Conservation (phyloP, 352 stramenopile genomes). For the Phytophthora litchii region DNA sequence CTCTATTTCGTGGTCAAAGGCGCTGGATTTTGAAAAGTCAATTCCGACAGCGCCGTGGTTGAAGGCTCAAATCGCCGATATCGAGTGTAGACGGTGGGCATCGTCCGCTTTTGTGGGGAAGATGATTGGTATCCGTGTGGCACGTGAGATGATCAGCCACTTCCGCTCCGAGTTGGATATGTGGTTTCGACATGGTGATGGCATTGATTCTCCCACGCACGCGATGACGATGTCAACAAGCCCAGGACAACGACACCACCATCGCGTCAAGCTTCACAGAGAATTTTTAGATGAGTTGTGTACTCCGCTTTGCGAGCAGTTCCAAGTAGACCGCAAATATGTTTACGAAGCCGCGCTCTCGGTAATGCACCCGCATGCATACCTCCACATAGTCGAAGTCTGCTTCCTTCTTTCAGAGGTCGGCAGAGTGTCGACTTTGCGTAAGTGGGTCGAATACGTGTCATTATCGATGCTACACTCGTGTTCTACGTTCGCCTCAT, state of each 20-base stretch:
- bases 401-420: conserved; percentile 81
- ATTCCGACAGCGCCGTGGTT: conserved; percentile 62
- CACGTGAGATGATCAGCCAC: conserved; percentile 85
- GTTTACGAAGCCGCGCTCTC: conserved; percentile 78
- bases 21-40: conserved; percentile 44
- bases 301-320: conserved; percentile 74
- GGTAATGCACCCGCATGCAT: conserved; percentile 82
- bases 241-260: conserved; percentile 17
- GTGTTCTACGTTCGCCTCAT: conserved; percentile 79
- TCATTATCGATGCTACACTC: conserved; percentile 82
- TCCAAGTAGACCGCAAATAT: conserved; percentile 80
- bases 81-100: conserved; percentile 84
- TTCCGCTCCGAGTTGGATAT: conserved; percentile 71
- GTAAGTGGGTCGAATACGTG: conserved; percentile 86
- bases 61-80: conserved; percentile 83
- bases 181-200: conserved; percentile 41
- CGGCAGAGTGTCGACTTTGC: conserved; percentile 51
- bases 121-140: conserved; percentile 85
- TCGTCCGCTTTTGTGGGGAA: conserved; percentile 89
- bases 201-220: conserved; percentile 17
- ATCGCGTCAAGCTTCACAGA: conserved; percentile 51
- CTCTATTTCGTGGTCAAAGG: conserved; percentile 54
- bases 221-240: conserved; percentile 12
- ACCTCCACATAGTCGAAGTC: conserved; percentile 83
- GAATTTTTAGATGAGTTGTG: conserved; percentile 80